Evolutionary conservation across 2,329 filamentous ascomycete genomes (phyloP), one percentile per base, ranked within the genome.

Genomic region (Sclerotinia glacialis): DNA sequence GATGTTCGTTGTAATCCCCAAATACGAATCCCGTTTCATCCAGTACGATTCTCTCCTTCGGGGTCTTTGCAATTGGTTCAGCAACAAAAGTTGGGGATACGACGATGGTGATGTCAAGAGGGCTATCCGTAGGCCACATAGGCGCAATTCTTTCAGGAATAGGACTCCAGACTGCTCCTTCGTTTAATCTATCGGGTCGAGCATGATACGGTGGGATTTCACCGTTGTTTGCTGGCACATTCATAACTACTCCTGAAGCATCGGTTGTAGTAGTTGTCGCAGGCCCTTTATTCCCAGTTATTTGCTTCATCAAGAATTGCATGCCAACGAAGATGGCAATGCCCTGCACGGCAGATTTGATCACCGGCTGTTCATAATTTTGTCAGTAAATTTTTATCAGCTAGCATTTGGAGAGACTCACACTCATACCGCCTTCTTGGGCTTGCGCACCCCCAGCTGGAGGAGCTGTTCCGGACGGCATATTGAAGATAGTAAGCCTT

Each of bases 71-170:
- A 71, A 97, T 82, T 28, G 89, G 84, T 18, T 86, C 86, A 68
- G 92, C 85, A 44, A 85, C 84, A 71, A 90, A 83, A 12, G 89
- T 90, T 16, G 91, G 85, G 58, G 93, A 94, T 65, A 98, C 85
- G 72, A 94, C 95, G 76, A 99, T 85, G 71, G 86, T 83, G 72
- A 99, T 86, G 78, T 99, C 95, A 72, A 99, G 79, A 68, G 86
- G 81, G 73, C 87, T 91, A 76, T 95, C 87, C 58, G 85, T 80
- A 2, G 91, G 87, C 95, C 95, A 99, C 74, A 98, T 92, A 28
- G 95, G 93, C 47, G 90, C 90, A 69, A 97, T 83, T 66, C 83
- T 84, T 71, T 88, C 83, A 1, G 93, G 92, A 23, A 92, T 79
- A 0, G 79, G 77, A 72, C 83, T 90, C 76, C 88, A 89, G 61